A percentile compares a stretch with the other conserved stretches of the same genome.
These are phyloP conservation scores for Candida buenavistaensis DNA, from an alignment of 1,139 yeast genomes.

Conservation along the genomic window DNA sequence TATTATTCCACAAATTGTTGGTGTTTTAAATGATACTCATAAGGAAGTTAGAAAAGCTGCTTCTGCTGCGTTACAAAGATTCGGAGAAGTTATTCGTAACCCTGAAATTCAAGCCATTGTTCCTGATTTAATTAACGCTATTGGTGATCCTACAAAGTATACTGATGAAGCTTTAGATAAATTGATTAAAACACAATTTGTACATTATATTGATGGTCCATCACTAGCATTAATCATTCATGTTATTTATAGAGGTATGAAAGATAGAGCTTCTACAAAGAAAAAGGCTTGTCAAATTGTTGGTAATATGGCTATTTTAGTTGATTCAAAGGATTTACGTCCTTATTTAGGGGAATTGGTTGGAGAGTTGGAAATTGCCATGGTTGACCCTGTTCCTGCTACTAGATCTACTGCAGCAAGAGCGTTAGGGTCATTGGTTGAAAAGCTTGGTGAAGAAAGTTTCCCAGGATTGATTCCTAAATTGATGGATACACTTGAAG, in stretches of 20 bases:
- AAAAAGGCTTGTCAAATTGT: slow-evolving; percentile 97
- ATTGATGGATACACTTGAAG: slow-evolving; percentile 72
- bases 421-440: slow-evolving; percentile 94
- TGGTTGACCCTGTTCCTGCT: slow-evolving; percentile 98
- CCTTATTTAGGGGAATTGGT: slow-evolving; percentile 82
- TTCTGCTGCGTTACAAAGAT: slow-evolving; percentile 80
- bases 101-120: slow-evolving; percentile 93
- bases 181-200: slow-evolving; percentile 86
- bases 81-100: slow-evolving; percentile 95
- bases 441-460: slow-evolving; percentile 91
- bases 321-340: slow-evolving; percentile 79
- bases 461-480: slow-evolving; percentile 92
- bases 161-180: slow-evolving; percentile 89
- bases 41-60: slow-evolving; percentile 97
- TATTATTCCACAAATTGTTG: slow-evolving; percentile 94
- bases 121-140: slow-evolving; percentile 87
- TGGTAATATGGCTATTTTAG: slow-evolving; percentile 96
- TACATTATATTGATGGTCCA: slow-evolving; percentile 97
- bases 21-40: slow-evolving; percentile 91
- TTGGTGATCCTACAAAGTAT: slow-evolving; percentile 90
- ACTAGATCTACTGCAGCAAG: slow-evolving; percentile 97
- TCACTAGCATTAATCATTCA: slow-evolving; percentile 93
- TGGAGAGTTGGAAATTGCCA: slow-evolving; percentile 82
- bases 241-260: slow-evolving; percentile 93
- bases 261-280: slow-evolving; percentile 91